A percentile compares a stretch with the other conserved stretches of the same genome.
These are phyloP conservation scores for Alternaria triticina DNA, from an alignment of 2,329 filamentous ascomycete genomes.

Conservation along the genomic window DNA sequence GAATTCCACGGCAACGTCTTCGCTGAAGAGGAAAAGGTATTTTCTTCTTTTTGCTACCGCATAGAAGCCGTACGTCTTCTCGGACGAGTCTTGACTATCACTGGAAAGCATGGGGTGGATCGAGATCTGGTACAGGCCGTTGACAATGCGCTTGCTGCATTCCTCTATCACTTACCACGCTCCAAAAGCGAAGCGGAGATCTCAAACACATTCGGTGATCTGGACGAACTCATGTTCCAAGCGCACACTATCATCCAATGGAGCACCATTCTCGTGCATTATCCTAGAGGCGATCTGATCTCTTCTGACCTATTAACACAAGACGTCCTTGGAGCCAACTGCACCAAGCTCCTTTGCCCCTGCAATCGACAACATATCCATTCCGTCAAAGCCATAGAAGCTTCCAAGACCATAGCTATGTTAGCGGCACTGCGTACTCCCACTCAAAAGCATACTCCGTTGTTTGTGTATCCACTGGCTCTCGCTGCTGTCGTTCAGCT, in stretches of 20 bases:
- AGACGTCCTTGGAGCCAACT: conserved; percentile 16
- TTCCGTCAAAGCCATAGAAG: conserved; percentile 77
- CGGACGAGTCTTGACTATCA: conserved; percentile 69
- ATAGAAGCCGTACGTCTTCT: conserved; percentile 79
- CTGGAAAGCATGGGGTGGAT: conserved; percentile 25
- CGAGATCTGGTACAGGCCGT: conserved; percentile 57
- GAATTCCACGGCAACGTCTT: conserved; percentile 78
- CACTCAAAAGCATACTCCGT: conserved; percentile 67
- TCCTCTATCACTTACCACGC: conserved; percentile 75
- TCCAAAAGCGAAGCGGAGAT: conserved; percentile 67
- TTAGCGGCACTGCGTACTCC: conserved; percentile 69
- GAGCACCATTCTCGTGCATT: conserved; percentile 24
- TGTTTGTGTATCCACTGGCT: conserved; percentile 29
- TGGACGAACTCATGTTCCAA: conserved; percentile 90
- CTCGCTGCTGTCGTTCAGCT: conserved; percentile 29
- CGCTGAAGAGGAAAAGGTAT: conserved; percentile 69
- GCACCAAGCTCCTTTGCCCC: conserved; percentile 19
- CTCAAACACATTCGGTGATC: conserved; percentile 67
- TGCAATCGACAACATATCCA: conserved; percentile 52
- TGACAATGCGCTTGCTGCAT: conserved; percentile 69
- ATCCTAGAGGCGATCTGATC: conserved; percentile 19
- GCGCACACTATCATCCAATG: conserved; percentile 72
- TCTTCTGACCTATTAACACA: conserved; percentile 10
- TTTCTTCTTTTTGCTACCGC: conserved; percentile 82
- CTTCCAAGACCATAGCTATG: conserved; percentile 75